Percentiles rank a stretch among this genome's conserved stretches.
Evolutionary conservation across 1,284 basidiomycete genomes (phyloP).

Genomic region (Puccinia triticina): DNA sequence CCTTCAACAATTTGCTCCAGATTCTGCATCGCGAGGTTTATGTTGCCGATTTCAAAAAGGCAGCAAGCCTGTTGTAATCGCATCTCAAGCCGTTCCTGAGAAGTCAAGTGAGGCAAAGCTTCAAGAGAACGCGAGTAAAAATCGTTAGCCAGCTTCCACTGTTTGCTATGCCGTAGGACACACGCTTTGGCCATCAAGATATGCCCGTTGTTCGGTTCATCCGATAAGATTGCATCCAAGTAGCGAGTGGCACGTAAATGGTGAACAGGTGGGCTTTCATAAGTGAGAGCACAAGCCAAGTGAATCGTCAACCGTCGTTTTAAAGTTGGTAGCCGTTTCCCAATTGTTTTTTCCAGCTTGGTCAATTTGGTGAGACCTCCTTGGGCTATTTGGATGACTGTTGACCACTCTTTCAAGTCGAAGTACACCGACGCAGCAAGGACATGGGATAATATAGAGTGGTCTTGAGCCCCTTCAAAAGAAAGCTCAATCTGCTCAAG

Average conservation of each 20-base stretch:
- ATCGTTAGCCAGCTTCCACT: conserved; percentile 73
- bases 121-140: conserved; percentile 67
- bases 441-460: conserved; percentile 74
- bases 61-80: conserved; percentile 80
- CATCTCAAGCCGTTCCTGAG: conserved; percentile 58
- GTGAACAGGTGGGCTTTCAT: conserved; percentile 85
- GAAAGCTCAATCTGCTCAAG: conserved; percentile 60
- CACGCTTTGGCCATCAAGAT: conserved; percentile 77
- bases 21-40: conserved; percentile 66
- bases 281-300: conserved; percentile 75
- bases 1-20: conserved; percentile 69
- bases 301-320: conserved; percentile 69
- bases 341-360: conserved; percentile 68
- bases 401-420: conserved; percentile 75
- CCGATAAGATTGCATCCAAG: conserved; percentile 71
- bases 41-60: conserved; percentile 67
- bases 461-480: conserved; percentile 64
- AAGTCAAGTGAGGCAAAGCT: conserved; percentile 58
- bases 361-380: conserved; percentile 69
- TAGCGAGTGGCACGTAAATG: conserved; percentile 76
- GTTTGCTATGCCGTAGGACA: conserved; percentile 69
- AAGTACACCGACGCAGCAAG: conserved; percentile 75
- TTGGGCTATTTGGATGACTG: conserved; percentile 72
- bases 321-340: conserved; percentile 66
- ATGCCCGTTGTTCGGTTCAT: conserved; percentile 69